phyloP scores from a whole-genome alignment of 1,139 yeast genomes.

The Geotrichum carabidarum region DNA sequence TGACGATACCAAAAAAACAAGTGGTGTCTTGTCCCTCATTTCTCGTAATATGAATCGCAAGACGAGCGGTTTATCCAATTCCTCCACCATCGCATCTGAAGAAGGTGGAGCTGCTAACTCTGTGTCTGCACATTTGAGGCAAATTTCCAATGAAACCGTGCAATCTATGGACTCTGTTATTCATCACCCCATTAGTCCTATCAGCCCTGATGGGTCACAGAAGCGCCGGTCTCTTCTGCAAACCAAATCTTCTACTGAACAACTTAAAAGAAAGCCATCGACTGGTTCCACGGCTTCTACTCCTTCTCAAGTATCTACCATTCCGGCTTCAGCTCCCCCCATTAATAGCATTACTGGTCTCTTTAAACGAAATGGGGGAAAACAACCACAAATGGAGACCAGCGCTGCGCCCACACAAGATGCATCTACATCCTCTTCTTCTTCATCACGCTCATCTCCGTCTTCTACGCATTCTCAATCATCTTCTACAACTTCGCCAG shows the following conservation, averaged over 20 bases:
- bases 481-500: slow-evolving; percentile 9
- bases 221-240: slow-evolving; percentile 7
- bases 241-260: slow-evolving; percentile 8
- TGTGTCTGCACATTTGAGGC: not conserved
- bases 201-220: slow-evolving; percentile 1
- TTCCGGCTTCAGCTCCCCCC: not conserved
- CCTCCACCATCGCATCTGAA: not conserved
- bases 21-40: slow-evolving; percentile 1
- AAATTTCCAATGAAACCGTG: slow-evolving; percentile 3
- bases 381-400: not conserved
- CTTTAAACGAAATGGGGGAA: not conserved
- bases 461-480: slow-evolving; percentile 2
- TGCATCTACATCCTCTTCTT: slow-evolving; percentile 1
- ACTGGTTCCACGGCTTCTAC: not conserved
- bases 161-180: slow-evolving; percentile 7
- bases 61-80: not conserved
- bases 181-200: not conserved
- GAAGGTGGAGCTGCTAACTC: not conserved
- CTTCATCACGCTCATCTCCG: slow-evolving; percentile 2
- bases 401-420: not conserved
- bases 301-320: not conserved
- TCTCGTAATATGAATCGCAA: not conserved
- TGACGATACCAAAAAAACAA: not conserved
- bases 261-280: slow-evolving; percentile 4
- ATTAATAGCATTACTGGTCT: not conserved